A percentile compares a stretch with the other conserved stretches of the same genome.
phyloP scores from a whole-genome alignment of 108 stramenopile species.

The Phaeodactylum tricornutum region DNA sequence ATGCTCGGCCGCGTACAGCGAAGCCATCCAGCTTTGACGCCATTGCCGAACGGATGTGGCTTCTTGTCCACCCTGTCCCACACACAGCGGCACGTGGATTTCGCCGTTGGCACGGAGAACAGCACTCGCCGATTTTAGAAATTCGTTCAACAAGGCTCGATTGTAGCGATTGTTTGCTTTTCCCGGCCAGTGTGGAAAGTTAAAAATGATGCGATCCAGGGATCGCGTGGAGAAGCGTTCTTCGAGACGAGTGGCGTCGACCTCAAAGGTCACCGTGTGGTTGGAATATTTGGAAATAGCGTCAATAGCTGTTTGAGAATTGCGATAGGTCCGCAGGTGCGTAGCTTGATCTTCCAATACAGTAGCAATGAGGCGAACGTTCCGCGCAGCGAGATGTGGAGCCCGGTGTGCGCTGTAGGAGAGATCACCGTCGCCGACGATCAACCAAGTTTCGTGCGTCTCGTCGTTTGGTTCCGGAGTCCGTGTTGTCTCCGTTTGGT shows the following conservation, averaged over 20 bases:
- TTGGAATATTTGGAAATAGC: constrained; percentile 2
- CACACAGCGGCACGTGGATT: constrained; percentile 62
- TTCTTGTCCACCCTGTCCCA: constrained; percentile 60
- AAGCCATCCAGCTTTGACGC: constrained; percentile 64
- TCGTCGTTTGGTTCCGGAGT: background rate
- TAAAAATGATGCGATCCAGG: constrained; percentile 73
- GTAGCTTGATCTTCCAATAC: constrained; percentile 60
- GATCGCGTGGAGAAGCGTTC: constrained; percentile 27
- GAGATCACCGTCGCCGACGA: constrained; percentile 80
- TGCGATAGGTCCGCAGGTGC: constrained; percentile 38
- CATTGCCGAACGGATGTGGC: constrained; percentile 39
- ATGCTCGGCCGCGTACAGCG: constrained; percentile 49
- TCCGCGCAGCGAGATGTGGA: constrained; percentile 13
- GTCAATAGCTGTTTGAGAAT: constrained; percentile 21
- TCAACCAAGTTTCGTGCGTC: constrained; percentile 19
- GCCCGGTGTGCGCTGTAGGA: constrained; percentile 54
- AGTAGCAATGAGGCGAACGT: constrained; percentile 42
- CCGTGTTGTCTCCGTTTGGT: too few species aligned
- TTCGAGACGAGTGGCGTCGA: constrained; percentile 54
- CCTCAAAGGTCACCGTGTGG: constrained; percentile 41
- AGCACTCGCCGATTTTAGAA: constrained; percentile 43
- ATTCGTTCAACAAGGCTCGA: constrained; percentile 45
- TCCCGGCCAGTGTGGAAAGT: constrained; percentile 83
- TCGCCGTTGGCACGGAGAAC: constrained; percentile 41
- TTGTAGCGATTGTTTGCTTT: constrained; percentile 68